A percentile compares a stretch with the other conserved stretches of the same genome.
Conservation (phyloP, 2,329 filamentous ascomycete species). For the Pestalotiopsis sp. region DNA sequence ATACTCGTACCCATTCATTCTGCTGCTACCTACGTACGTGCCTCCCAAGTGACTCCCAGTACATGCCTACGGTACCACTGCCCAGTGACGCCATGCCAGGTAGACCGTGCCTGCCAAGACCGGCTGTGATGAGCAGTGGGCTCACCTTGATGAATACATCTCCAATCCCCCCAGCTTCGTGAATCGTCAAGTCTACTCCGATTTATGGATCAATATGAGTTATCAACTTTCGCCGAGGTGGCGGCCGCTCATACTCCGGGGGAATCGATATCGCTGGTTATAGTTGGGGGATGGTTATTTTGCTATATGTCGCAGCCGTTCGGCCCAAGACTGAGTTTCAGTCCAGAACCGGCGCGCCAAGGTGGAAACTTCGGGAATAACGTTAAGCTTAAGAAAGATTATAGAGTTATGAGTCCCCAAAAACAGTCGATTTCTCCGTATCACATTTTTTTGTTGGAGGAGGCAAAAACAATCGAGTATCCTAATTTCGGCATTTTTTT, state of each 20-base stretch:
- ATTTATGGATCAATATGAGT: background rate
- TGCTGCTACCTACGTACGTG: too few relatives aligned
- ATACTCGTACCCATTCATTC: background rate
- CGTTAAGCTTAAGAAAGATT: background rate
- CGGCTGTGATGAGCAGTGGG: background rate
- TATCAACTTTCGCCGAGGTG: background rate
- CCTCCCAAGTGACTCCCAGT: background rate
- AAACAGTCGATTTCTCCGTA: background rate
- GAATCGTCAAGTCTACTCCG: background rate
- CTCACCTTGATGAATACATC: background rate
- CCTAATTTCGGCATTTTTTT: background rate
- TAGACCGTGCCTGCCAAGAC: background rate
- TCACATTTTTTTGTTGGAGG: background rate
- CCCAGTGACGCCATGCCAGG: background rate
- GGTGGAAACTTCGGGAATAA: slow-evolving; percentile 6
- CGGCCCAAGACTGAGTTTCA: background rate
- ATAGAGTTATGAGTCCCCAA: background rate
- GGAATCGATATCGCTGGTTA: too few relatives aligned
- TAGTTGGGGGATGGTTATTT: background rate
- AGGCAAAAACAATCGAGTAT: background rate
- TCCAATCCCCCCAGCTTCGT: background rate
- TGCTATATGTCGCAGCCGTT: background rate
- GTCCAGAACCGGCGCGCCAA: slow-evolving; percentile 4
- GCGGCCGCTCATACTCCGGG: background rate
- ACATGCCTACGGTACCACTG: background rate